phyloP scores from a whole-genome alignment of 345 rosid genomes.

The Gossypium bickii region DNA sequence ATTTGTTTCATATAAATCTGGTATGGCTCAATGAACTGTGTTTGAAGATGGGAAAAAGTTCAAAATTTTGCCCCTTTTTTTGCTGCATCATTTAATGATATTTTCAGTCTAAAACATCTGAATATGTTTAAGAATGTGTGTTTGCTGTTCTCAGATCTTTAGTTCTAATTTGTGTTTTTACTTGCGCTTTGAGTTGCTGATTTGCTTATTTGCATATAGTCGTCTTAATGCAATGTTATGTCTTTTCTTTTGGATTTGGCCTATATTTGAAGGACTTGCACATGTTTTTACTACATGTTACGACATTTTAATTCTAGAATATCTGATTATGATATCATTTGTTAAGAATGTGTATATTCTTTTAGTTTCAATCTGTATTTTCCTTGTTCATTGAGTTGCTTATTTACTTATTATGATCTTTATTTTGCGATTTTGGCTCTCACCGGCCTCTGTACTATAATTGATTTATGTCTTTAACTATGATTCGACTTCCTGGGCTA shows the following conservation, averaged over 20 bases:
- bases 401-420: neutral
- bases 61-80: neutral
- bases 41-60: neutral
- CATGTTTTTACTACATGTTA: too few species aligned
- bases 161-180: neutral
- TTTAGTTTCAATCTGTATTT: neutral
- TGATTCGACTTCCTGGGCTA: neutral
- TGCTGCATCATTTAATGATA: neutral
- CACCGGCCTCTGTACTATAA: too few species aligned
- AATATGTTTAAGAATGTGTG: neutral
- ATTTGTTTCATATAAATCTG: accelerated
- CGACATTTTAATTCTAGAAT: neutral
- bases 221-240: neutral
- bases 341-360: neutral
- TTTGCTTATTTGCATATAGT: neutral
- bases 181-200: neutral
- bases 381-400: neutral
- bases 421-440: too few species aligned
- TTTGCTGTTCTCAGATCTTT: neutral
- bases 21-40: neutral
- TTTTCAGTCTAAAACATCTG: neutral
- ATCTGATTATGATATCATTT: neutral
- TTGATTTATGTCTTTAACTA: too few species aligned
- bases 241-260: too few species aligned
- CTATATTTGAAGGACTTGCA: too few species aligned